A percentile compares a stretch with the other conserved stretches of the same genome.
These are phyloP conservation scores for Pestalotiopsis sp. DNA, from an alignment of 2,329 filamentous ascomycete species.

Conservation along the genomic window DNA sequence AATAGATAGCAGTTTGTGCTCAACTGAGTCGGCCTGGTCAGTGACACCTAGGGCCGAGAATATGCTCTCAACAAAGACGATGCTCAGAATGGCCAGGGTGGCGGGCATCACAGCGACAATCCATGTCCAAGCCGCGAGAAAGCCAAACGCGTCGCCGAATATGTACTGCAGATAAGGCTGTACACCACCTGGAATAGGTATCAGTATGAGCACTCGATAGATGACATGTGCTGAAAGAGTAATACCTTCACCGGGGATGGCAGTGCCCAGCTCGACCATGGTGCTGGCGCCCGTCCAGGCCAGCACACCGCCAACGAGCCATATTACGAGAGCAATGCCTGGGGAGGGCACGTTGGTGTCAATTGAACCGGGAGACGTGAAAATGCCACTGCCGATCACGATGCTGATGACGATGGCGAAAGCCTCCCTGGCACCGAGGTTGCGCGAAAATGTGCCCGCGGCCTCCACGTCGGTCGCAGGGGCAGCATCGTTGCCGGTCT, in stretches of 20 bases:
- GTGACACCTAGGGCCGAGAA: slow-evolving; percentile 55
- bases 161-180: slow-evolving; percentile 66
- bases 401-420: slow-evolving; percentile 66
- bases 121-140: slow-evolving; percentile 68
- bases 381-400: slow-evolving; percentile 67
- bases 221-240: not conserved
- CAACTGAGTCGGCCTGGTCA: slow-evolving; percentile 42
- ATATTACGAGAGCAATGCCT: slow-evolving; percentile 59
- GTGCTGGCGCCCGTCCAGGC: slow-evolving; percentile 68
- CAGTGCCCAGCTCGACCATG: slow-evolving; percentile 65
- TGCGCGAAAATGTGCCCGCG: slow-evolving; percentile 31
- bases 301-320: slow-evolving; percentile 63
- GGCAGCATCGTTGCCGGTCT: not conserved
- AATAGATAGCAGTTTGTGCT: slow-evolving; percentile 56
- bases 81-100: slow-evolving; percentile 65
- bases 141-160: slow-evolving; percentile 64
- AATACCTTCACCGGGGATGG: slow-evolving; percentile 62
- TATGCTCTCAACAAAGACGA: slow-evolving; percentile 65
- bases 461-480: slow-evolving; percentile 54
- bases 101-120: slow-evolving; percentile 67
- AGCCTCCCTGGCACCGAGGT: slow-evolving; percentile 32
- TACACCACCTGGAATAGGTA: slow-evolving; percentile 53
- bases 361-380: slow-evolving; percentile 66
- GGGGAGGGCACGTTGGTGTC: slow-evolving; percentile 67
- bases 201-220: slow-evolving; percentile 3